Conservation (phyloP, 805 yeast genomes). For the Wickerhamomyces sydowiorum region DNA sequence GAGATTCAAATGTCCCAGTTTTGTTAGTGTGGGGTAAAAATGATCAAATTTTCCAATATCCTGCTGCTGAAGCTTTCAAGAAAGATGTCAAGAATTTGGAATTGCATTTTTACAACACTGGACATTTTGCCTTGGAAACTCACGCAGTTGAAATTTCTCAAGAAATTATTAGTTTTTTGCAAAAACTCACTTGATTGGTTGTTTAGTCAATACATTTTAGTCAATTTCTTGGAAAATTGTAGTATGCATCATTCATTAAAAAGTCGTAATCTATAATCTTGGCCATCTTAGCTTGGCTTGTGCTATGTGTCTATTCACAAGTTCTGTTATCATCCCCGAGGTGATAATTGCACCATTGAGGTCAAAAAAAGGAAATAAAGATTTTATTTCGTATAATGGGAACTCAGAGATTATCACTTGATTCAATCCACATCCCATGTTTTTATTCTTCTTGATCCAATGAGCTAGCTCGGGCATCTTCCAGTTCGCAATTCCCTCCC, state of each 20-base stretch:
- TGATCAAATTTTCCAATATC: conserved; percentile 28
- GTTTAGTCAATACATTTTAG: no score
- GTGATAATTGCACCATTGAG: not conserved
- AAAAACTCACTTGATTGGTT: not conserved
- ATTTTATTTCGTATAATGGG: not conserved
- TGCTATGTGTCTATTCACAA: not conserved
- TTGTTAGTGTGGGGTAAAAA: conserved; percentile 37
- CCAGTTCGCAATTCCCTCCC: not conserved
- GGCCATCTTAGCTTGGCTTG: not conserved
- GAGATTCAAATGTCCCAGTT: conserved; percentile 27
- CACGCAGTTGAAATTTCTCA: conserved; percentile 26
- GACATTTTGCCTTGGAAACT: conserved; percentile 34
- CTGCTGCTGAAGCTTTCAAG: conserved; percentile 33
- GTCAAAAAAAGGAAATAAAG: not conserved
- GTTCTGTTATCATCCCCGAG: not conserved
- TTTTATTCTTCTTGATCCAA: not conserved
- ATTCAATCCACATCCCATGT: not conserved
- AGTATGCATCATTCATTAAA: no score
- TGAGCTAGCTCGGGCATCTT: not conserved
- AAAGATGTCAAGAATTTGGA: conserved; percentile 26
- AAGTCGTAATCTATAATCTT: not conserved
- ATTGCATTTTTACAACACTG: conserved; percentile 26
- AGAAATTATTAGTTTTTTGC: conserved; percentile 13
- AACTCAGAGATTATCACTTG: not conserved
- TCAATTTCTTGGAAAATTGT: no score